phyloP scores from a whole-genome alignment of 805 yeast genomes.

The Peterozyma toletana region DNA sequence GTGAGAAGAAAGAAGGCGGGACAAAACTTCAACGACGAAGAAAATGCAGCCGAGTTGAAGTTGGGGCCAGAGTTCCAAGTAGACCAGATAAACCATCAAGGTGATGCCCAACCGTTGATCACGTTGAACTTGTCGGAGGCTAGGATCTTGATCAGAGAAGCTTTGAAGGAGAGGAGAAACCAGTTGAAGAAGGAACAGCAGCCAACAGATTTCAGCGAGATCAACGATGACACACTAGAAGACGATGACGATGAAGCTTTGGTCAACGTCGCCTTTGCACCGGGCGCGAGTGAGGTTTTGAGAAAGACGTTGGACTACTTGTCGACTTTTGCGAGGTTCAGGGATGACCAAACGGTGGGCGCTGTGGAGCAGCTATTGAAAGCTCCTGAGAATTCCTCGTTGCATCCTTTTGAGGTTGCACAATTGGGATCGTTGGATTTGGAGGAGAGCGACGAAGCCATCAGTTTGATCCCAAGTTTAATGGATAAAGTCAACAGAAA shows the following conservation, averaged over 20 bases:
- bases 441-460: slow-evolving; percentile 96
- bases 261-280: slow-evolving; percentile 48
- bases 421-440: slow-evolving; percentile 83
- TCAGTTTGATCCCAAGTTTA: slow-evolving; percentile 86
- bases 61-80: slow-evolving; percentile 91
- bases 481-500: slow-evolving; percentile 24
- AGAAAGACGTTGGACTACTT: slow-evolving; percentile 88
- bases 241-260: slow-evolving; percentile 39
- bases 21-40: slow-evolving; percentile 75
- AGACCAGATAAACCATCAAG: slow-evolving; percentile 74
- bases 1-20: slow-evolving; percentile 59
- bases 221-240: slow-evolving; percentile 16
- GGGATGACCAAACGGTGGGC: slow-evolving; percentile 85
- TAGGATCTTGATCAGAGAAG: slow-evolving; percentile 81
- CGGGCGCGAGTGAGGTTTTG: slow-evolving; percentile 79
- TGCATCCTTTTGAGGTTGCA: slow-evolving; percentile 95
- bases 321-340: slow-evolving; percentile 80
- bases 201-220: slow-evolving; percentile 12
- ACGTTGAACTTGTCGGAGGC: slow-evolving; percentile 89
- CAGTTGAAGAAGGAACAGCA: slow-evolving; percentile 18
- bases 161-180: slow-evolving; percentile 64
- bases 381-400: slow-evolving; percentile 60
- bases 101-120: slow-evolving; percentile 67
- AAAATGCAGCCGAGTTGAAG: slow-evolving; percentile 80
- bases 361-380: slow-evolving; percentile 86